Evolutionary conservation across 1,284 basidiomycete species (phyloP).

Genomic region (Ustilago cynodontis): DNA sequence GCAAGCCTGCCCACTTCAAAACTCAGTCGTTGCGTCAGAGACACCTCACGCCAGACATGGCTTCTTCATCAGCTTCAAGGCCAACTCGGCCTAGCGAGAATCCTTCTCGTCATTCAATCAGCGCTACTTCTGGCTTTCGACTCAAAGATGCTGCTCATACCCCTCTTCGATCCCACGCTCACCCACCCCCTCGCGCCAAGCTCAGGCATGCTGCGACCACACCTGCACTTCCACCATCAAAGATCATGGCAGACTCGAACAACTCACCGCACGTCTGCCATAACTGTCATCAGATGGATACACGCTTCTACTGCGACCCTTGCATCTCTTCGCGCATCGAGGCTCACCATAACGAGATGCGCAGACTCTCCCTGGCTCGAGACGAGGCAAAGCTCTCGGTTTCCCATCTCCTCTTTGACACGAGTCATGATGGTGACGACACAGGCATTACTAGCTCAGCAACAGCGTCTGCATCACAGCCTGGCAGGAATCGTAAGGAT

Average conservation of each 20-base stretch:
- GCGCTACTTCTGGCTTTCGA: conserved; percentile 7
- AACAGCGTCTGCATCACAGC: neutral
- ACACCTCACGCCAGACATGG: conserved; percentile 1
- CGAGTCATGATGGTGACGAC: too few relatives aligned
- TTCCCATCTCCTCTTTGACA: conserved; percentile 19
- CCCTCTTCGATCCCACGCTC: conserved; percentile 7
- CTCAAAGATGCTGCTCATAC: conserved; percentile 2
- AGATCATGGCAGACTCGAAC: neutral
- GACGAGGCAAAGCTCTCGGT: conserved; percentile 33
- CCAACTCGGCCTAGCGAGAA: conserved; percentile 21
- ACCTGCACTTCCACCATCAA: neutral
- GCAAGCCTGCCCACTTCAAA: neutral
- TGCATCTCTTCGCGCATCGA: conserved; percentile 42
- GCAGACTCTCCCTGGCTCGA: conserved; percentile 34
- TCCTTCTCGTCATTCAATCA: conserved; percentile 34
- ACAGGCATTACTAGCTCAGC: neutral
- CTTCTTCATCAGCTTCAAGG: conserved; percentile 10
- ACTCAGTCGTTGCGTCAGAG: neutral
- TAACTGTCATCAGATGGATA: conserved; percentile 44
- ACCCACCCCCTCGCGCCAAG: conserved; percentile 18
- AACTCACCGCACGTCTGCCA: conserved; percentile 25
- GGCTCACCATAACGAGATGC: conserved; percentile 42
- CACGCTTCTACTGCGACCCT: conserved; percentile 49
- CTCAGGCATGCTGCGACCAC: conserved; percentile 27
- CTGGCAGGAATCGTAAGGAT: conserved; percentile 2